Evolutionary conservation across 2,329 filamentous ascomycete genomes (phyloP).

Genomic region (Colletotrichum caudatum): DNA sequence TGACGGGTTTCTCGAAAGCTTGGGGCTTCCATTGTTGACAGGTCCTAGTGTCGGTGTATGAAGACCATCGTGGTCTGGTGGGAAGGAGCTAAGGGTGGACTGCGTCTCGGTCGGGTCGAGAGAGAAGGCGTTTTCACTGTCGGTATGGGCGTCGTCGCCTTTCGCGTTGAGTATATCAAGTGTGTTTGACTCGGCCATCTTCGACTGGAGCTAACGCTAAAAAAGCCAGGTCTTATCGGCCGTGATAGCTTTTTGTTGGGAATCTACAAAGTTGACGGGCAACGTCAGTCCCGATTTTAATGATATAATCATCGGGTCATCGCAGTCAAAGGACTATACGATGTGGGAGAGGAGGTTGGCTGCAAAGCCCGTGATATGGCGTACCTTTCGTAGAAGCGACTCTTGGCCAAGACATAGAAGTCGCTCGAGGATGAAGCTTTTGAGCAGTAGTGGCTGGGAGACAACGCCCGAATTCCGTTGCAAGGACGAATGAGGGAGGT

Average conservation of each 20-base stretch:
- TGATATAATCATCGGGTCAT: not conserved
- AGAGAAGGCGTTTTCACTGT: slow-evolving; percentile 58
- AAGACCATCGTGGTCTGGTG: slow-evolving; percentile 56
- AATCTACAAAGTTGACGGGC: not conserved
- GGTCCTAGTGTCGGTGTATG: slow-evolving; percentile 66
- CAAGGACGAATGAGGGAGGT: not conserved
- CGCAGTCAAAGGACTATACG: not conserved
- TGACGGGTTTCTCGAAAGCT: slow-evolving; percentile 80
- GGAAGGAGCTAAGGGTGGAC: slow-evolving; percentile 57
- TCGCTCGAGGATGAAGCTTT: not conserved
- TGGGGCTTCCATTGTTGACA: slow-evolving; percentile 61
- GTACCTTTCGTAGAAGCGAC: slow-evolving; percentile 3
- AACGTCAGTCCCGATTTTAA: not conserved
- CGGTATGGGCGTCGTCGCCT: slow-evolving; percentile 55
- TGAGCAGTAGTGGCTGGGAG: not conserved
- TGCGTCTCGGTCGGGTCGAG: slow-evolving; percentile 55
- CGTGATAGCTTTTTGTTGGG: not conserved
- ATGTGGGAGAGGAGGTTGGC: not conserved
- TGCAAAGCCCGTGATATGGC: too few species aligned
- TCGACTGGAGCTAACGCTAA: slow-evolving; percentile 45
- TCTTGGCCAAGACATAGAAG: slow-evolving; percentile 1
- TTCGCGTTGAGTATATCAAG: slow-evolving; percentile 50
- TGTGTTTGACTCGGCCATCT: slow-evolving; percentile 46
- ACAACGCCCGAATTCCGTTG: not conserved
- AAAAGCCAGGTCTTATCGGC: not conserved